Conservation (phyloP, 2,329 filamentous ascomycete genomes). For the Myriosclerotinia scirpicola region DNA sequence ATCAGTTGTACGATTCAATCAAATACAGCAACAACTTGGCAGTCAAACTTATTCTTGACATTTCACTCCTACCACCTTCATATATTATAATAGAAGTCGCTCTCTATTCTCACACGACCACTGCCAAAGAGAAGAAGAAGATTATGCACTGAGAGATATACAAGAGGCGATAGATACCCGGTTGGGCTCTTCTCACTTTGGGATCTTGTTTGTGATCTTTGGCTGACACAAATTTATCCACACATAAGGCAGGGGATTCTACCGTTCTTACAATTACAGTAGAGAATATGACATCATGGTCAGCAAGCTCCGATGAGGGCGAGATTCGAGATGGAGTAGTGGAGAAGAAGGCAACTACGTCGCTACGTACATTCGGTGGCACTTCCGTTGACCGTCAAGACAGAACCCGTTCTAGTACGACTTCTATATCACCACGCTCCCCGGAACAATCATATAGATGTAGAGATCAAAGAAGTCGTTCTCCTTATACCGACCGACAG, state of each 20-base stretch:
- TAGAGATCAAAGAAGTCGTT: constrained; percentile 53
- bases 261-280: constrained; percentile 35
- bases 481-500: constrained; percentile 49
- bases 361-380: constrained; percentile 72
- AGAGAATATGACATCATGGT: constrained; percentile 49
- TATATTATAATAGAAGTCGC: not conserved
- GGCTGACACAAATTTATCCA: constrained; percentile 42
- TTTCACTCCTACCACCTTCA: not conserved
- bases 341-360: constrained; percentile 94
- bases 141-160: constrained; percentile 39
- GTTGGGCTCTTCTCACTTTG: constrained; percentile 44
- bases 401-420: constrained; percentile 62
- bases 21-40: constrained; percentile 1
- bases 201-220: constrained; percentile 40
- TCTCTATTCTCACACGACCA: not conserved
- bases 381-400: constrained; percentile 87
- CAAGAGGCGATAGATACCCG: constrained; percentile 41
- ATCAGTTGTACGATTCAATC: constrained; percentile 4
- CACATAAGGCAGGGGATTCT: constrained; percentile 40
- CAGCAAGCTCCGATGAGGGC: constrained; percentile 76
- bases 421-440: constrained; percentile 39
- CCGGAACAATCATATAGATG: constrained; percentile 45
- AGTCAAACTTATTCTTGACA: constrained; percentile 1
- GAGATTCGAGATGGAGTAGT: constrained; percentile 77
- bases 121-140: not conserved